Evolutionary conservation across 441 rosid species (phyloP), one percentile per base, ranked within the genome.

Genomic region (Gossypium davidsonii): DNA sequence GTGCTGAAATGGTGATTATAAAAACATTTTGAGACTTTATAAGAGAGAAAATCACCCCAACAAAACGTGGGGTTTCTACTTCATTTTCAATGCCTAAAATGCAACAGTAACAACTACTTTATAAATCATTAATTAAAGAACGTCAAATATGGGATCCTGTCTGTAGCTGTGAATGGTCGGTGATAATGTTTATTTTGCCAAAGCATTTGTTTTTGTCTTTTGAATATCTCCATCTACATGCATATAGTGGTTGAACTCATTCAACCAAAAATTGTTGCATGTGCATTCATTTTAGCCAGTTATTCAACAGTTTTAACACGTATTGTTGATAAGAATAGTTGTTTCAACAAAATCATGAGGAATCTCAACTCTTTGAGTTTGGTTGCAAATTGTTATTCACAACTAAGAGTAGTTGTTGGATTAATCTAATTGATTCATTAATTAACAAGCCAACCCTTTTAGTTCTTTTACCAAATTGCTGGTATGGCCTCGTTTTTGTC

Each of bases 141-240:
- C 25, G 9, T 7, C 9, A 26, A 56, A 34, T 34, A 34, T 57
- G 66, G 15, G 56, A 26, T 64, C 26, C 42, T 67, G 28, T 67
- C 57, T 55, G 20, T 34, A 59, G 44, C 28, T 25, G 67, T 73
- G n/a, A 63, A 57, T 65, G 85, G 80, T 78, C 78, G 77, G 84
- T 80, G 77, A 56, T 9, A 17, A 28, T 48, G 26, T 76, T 67
- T 60, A 25, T 56, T 61, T 68, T 61, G 46, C 67, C 70, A 70
- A 53, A 65, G 80, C 17, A 59, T 62, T 26, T 65, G 20, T 76
- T 51, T 67, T 23, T 23, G 63, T 68, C 61, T 21, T 72, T 48
- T 48, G 49, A 70, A 70, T 44, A 52, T 58, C 76, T 25, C 44
- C 28, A 26, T 37, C 23, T 55, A 25, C 66, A n/a, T 60, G 18